Base-by-base conservation (phyloP, 106 monocot genomes). In the Cymbidium sinense region DNA sequence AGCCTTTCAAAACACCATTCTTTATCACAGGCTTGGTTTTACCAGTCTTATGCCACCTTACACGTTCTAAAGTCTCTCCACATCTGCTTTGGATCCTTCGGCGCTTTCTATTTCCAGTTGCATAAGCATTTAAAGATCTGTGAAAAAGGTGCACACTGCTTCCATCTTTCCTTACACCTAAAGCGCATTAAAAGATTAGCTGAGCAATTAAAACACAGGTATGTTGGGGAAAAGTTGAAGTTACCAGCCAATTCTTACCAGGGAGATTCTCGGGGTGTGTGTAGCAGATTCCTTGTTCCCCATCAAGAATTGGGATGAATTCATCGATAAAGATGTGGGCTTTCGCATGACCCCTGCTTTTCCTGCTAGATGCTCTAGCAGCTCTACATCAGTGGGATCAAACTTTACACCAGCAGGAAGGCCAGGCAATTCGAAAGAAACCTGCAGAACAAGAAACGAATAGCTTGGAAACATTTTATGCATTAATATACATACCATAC, bases 41-140 rank as follows among this genome's bases (percentile, higher is more conserved):
- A 2, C 96, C 96, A 1, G 96, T 98, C 75, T 98, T 98, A 65
- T 98, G 96, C 96, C 96, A 98, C 81, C 96, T 88, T 25, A 86
- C 86, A 83, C 80, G 76, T 25, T 86, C 91, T 20, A 82, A 84
- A 71, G 86, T 73, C 34, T 77, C 31, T 54, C 69, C 75, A 77
- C 44, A 50, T 50, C 71, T 54, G 12, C 10, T 74, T 27, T 76
- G 64, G 70, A 98, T 88, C 78, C 88, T 98, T 11, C 96, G 82
- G 5, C 96, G 91, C 74, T 98, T 98, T 29, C 94, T 89, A 7
- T 82, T 83, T 0, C 96, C 96, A 75, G 84, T 90, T 28, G 88
- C 71, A 83, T 95, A 95, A 61, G 95, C 95, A 70, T 98, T 98
- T 27, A 86, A 85, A 64, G 89, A 86, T 73, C 82, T 83, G 62